Evolutionary conservation across 768 basidiomycete genomes (phyloP).

Genomic region (Auriculariales sp.): DNA sequence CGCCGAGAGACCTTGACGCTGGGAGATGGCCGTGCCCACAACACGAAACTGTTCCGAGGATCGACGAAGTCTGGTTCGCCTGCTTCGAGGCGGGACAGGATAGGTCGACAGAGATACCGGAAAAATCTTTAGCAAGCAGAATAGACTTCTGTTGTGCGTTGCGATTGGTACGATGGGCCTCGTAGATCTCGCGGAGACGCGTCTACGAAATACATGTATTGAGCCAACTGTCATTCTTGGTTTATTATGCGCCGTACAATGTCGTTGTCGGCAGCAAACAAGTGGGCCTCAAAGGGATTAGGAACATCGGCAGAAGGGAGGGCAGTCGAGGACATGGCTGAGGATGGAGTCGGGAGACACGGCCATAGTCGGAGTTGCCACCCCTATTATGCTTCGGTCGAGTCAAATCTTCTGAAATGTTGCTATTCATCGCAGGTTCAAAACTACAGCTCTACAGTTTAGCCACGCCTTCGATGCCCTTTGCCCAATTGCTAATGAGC

Average conservation of each 20-base stretch:
- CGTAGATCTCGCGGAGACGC: neutral
- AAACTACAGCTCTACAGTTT: neutral
- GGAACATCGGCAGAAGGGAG: too few relatives aligned
- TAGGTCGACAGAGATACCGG: neutral
- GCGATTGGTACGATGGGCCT: neutral
- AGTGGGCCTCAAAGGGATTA: too few relatives aligned
- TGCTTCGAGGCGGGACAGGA: neutral
- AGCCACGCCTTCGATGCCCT: conserved; percentile 11
- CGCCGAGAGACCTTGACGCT: neutral
- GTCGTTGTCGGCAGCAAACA: too few relatives aligned
- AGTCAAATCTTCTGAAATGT: too few relatives aligned
- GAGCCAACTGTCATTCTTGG: too few relatives aligned
- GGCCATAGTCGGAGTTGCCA: too few relatives aligned
- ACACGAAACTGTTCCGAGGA: neutral
- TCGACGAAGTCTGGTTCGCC: neutral
- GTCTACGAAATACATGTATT: too few relatives aligned
- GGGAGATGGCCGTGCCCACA: neutral
- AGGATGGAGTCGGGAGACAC: too few relatives aligned
- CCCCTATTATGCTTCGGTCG: too few relatives aligned
- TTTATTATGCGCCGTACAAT: too few relatives aligned
- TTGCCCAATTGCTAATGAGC: conserved; percentile 65
- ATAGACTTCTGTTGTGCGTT: neutral
- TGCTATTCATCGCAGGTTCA: too few relatives aligned
- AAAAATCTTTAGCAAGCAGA: neutral
- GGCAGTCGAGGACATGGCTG: too few relatives aligned